phyloP scores from a whole-genome alignment of 2,329 filamentous ascomycete species.

The Periglandula ipomoeae region DNA sequence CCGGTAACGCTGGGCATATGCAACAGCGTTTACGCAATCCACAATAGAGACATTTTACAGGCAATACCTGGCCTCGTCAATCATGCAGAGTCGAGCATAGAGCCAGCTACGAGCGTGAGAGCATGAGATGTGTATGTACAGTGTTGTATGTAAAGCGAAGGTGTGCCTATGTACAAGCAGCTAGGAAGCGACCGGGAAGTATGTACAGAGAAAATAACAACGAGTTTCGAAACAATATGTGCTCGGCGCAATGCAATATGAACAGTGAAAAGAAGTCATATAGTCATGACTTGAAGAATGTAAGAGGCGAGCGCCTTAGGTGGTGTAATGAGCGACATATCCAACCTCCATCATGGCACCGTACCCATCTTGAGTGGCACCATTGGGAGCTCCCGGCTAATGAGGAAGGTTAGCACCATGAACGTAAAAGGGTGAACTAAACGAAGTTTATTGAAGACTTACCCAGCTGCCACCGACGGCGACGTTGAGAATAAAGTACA shows the following conservation, averaged over 20 bases:
- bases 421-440: too few species aligned
- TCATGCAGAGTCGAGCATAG: too few species aligned
- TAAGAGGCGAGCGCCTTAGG: not conserved
- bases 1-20: not conserved
- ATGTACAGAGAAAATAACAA: conserved; percentile 9
- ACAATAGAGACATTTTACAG: too few species aligned
- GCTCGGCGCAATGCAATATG: conserved; percentile 1
- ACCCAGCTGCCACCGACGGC: conserved; percentile 46
- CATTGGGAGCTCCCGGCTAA: conserved; percentile 40
- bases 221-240: not conserved
- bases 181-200: conserved; percentile 6
- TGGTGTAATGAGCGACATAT: conserved; percentile 36
- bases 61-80: too few species aligned
- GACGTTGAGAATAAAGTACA: conserved; percentile 46
- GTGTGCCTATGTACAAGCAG: conserved; percentile 4
- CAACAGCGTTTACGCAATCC: not conserved
- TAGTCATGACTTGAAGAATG: not conserved
- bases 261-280: not conserved
- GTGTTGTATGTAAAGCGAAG: not conserved
- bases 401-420: conserved; percentile 5
- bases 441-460: conserved; percentile 24
- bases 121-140: not conserved
- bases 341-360: conserved; percentile 42
- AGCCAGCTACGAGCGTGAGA: too few species aligned
- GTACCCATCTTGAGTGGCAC: conserved; percentile 33